These are phyloP conservation scores for Puccinia polysora DNA, from an alignment of 1,284 basidiomycete species.

Conservation along the genomic window DNA sequence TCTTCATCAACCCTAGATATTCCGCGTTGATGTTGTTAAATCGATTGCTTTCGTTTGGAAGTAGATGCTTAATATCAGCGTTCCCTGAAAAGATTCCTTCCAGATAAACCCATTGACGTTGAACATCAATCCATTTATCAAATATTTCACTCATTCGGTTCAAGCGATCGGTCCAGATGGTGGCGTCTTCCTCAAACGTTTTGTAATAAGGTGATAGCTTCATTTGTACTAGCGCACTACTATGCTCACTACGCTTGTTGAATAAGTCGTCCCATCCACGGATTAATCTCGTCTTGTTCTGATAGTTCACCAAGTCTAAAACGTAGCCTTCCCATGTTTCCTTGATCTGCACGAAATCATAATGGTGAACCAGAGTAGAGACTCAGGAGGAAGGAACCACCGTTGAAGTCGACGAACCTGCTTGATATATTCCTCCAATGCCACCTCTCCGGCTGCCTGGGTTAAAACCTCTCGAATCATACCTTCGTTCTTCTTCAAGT, in stretches of 20 bases:
- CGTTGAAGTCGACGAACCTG: conserved; percentile 58
- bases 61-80: conserved; percentile 94
- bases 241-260: conserved; percentile 89
- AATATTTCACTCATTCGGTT: conserved; percentile 93
- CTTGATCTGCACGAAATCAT: conserved; percentile 64
- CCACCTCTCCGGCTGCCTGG: conserved; percentile 88
- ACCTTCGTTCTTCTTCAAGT: conserved; percentile 84
- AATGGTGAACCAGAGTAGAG: neutral
- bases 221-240: conserved; percentile 95
- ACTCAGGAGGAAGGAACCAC: neutral
- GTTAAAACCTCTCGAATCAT: conserved; percentile 89
- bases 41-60: conserved; percentile 91
- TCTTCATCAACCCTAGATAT: conserved; percentile 98
- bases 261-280: conserved; percentile 97
- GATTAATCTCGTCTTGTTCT: conserved; percentile 95
- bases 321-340: conserved; percentile 96
- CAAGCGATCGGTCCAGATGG: conserved; percentile 62
- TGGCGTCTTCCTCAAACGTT: conserved; percentile 56
- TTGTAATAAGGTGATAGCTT: conserved; percentile 95
- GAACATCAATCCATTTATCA: conserved; percentile 99
- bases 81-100: conserved; percentile 99
- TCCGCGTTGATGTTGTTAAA: conserved; percentile 99
- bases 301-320: conserved; percentile 94
- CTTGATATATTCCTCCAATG: conserved; percentile 56
- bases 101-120: conserved; percentile 98